Evolutionary conservation across 345 rosid genomes (phyloP).

Genomic region (Syzygium grande): DNA sequence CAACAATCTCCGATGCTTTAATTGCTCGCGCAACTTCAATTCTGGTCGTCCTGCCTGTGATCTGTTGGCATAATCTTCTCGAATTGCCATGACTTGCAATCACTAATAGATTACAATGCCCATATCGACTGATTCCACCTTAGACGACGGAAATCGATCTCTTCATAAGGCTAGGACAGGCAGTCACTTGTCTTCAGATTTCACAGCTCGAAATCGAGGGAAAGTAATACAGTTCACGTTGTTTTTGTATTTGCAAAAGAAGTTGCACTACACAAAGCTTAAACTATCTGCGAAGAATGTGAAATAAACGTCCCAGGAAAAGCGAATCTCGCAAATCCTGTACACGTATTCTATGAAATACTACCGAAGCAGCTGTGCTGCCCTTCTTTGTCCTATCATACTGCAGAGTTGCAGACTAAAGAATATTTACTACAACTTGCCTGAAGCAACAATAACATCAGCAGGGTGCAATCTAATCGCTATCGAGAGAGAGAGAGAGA

Average conservation of each 20-base stretch:
- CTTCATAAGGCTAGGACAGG: background rate
- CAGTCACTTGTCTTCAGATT: background rate
- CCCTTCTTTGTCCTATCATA: background rate
- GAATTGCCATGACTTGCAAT: background rate
- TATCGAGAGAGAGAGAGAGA: accelerated
- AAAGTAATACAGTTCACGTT: background rate
- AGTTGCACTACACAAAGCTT: background rate
- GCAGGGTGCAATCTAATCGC: background rate
- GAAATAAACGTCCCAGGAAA: background rate
- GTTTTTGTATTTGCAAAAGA: background rate
- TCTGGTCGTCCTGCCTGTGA: background rate
- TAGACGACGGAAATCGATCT: background rate
- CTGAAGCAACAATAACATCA: background rate
- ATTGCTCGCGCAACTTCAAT: background rate
- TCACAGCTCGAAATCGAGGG: background rate
- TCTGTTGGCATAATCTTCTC: background rate
- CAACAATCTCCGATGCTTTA: background rate
- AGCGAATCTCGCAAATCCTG: background rate
- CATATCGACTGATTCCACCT: background rate
- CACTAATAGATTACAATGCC: background rate
- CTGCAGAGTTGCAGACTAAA: background rate
- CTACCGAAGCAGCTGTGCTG: background rate
- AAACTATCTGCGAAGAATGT: background rate
- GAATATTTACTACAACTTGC: background rate
- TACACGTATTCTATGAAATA: background rate